Conservation (phyloP, 768 basidiomycete species). For the Hypholoma sublateritium region DNA sequence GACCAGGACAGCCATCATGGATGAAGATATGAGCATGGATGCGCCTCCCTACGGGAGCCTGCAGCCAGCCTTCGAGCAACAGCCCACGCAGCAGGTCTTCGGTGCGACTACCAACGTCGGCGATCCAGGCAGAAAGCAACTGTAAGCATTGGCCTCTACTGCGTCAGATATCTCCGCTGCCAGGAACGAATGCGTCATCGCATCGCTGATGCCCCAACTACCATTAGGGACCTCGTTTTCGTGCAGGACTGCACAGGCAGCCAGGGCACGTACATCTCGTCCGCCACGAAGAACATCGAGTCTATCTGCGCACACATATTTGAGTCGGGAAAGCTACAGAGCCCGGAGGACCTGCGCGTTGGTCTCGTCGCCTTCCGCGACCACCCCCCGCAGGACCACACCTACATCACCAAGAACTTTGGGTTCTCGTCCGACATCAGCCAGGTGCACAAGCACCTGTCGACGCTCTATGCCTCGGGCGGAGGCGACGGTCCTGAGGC, state of each 20-base stretch:
- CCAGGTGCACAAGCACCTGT: slow-evolving; percentile 82
- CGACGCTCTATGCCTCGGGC: slow-evolving; percentile 82
- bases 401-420: slow-evolving; percentile 91
- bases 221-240: slow-evolving; percentile 84
- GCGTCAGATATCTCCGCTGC: neutral
- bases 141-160: slow-evolving; percentile 46
- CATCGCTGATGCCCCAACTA: slow-evolving; percentile 10
- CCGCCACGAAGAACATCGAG: slow-evolving; percentile 95
- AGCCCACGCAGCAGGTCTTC: slow-evolving; percentile 32
- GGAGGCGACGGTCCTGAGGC: slow-evolving; percentile 97
- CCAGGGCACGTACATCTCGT: slow-evolving; percentile 88
- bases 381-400: slow-evolving; percentile 96
- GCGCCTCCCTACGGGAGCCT: slow-evolving; percentile 28
- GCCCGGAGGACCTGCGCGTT: slow-evolving; percentile 84
- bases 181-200: neutral
- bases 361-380: slow-evolving; percentile 95
- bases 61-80: slow-evolving; percentile 35
- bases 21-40: slow-evolving; percentile 79
- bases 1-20: slow-evolving; percentile 48
- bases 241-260: slow-evolving; percentile 95
- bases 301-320: slow-evolving; percentile 93
- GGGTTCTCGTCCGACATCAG: slow-evolving; percentile 92
- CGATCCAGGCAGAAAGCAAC: slow-evolving; percentile 62
- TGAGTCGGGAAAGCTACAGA: slow-evolving; percentile 89
- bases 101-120: slow-evolving; percentile 17